phyloP scores from a whole-genome alignment of 1,284 basidiomycete species.

The Cutaneotrichosporon cavernicola region DNA sequence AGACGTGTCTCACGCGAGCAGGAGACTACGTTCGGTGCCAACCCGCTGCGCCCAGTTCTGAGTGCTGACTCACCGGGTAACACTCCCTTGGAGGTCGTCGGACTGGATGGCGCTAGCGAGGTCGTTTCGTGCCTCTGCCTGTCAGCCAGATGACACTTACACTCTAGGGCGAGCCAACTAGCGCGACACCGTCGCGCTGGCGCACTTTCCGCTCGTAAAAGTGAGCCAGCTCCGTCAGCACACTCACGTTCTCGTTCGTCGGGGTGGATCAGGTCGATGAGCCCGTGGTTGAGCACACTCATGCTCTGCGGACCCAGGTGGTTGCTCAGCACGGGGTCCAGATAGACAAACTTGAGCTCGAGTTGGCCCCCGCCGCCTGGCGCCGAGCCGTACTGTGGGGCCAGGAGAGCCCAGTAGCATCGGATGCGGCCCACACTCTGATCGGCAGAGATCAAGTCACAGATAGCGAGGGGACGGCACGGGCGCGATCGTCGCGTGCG shows the following conservation, averaged over 20 bases:
- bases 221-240: background rate
- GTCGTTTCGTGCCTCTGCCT: conserved; percentile 64
- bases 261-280: conserved; percentile 85
- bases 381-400: conserved; percentile 29
- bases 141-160: background rate
- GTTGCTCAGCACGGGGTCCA: conserved; percentile 76
- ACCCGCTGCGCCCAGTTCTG: too few relatives aligned
- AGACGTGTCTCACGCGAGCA: background rate
- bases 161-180: too few relatives aligned
- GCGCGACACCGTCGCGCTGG: background rate
- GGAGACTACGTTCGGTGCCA: background rate
- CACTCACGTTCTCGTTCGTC: conserved; percentile 69
- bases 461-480: background rate
- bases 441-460: background rate
- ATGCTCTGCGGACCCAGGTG: conserved; percentile 74
- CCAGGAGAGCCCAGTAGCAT: conserved; percentile 50
- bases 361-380: conserved; percentile 23
- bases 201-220: background rate
- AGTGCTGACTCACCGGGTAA: conserved; percentile 67
- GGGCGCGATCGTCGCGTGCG: background rate
- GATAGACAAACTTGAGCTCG: conserved; percentile 77
- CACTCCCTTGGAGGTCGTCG: conserved; percentile 82
- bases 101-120: conserved; percentile 73
- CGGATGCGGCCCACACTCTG: conserved; percentile 43
- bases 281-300: conserved; percentile 67